Evolutionary conservation across 2,329 filamentous ascomycete species (phyloP).

Genomic region (Leptoxyphium fumago): DNA sequence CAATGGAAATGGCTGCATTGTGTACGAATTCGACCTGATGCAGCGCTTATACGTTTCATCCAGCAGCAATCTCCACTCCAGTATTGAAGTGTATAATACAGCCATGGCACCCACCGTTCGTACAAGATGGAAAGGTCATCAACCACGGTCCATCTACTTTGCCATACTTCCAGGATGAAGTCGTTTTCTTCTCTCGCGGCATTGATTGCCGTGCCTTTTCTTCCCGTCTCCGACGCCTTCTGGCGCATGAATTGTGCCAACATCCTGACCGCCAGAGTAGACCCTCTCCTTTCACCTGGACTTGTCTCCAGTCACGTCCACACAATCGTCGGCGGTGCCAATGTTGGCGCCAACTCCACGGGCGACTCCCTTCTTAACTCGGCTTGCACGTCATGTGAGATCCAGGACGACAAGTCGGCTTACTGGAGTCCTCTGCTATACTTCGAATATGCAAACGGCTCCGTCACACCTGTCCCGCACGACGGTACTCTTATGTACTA

Average conservation of each 20-base stretch:
- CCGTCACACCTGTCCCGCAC: constrained; percentile 42
- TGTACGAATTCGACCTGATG: too few species aligned
- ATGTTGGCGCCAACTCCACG: constrained; percentile 48
- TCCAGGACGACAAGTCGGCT: constrained; percentile 46
- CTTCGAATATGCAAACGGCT: constrained; percentile 48
- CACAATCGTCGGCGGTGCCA: constrained; percentile 23
- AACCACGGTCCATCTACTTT: too few species aligned
- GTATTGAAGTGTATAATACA: too few species aligned
- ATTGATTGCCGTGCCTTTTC: background rate
- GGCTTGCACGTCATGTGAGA: constrained; percentile 27
- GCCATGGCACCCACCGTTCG: too few species aligned
- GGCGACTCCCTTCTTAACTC: constrained; percentile 46
- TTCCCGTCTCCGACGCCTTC: constrained; percentile 13
- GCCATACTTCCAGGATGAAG: background rate
- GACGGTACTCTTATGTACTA: constrained; percentile 64
- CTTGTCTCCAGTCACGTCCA: constrained; percentile 19
- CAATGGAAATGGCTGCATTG: too few species aligned
- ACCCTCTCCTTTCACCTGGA: constrained; percentile 21
- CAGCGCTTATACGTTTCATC: too few species aligned
- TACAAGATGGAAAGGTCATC: too few species aligned
- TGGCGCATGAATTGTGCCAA: constrained; percentile 22
- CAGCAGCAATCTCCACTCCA: too few species aligned
- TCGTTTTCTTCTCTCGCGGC: background rate
- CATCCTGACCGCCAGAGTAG: constrained; percentile 22
- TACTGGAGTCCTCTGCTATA: constrained; percentile 66